These are phyloP conservation scores for Saccharomycopsis fodiens DNA, from an alignment of 805 yeast species.

Conservation along the genomic window DNA sequence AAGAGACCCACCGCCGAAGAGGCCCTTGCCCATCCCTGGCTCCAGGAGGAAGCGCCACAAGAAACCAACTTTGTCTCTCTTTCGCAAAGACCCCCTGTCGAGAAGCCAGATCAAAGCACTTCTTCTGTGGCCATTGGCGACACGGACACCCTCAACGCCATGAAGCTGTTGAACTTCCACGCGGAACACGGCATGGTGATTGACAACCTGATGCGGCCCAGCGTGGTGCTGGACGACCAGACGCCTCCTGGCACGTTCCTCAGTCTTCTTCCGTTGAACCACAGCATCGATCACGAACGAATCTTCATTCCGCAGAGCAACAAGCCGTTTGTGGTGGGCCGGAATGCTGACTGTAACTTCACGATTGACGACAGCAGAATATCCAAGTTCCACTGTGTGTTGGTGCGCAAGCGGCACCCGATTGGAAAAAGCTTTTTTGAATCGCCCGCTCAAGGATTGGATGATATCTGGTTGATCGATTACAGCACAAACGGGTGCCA, in stretches of 20 bases:
- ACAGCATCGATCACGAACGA: conserved; percentile 38
- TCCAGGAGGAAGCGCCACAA: conserved; percentile 26
- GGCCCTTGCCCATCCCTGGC: conserved; percentile 81
- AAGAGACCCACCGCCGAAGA: conserved; percentile 64
- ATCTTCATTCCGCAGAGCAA: conserved; percentile 61
- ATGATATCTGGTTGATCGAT: conserved; percentile 76
- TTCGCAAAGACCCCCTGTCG: background rate
- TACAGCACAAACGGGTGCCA: conserved; percentile 73
- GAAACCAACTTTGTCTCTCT: background rate
- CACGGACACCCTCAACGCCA: background rate
- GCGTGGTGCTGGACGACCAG: conserved; percentile 2
- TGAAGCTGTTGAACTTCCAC: background rate
- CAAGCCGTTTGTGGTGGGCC: conserved; percentile 65
- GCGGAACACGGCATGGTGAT: background rate
- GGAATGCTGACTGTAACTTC: conserved; percentile 56
- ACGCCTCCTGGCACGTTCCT: conserved; percentile 48
- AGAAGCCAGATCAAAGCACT: background rate
- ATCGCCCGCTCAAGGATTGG: conserved; percentile 66
- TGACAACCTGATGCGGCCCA: background rate
- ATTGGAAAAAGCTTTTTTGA: conserved; percentile 45
- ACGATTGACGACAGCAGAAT: conserved; percentile 64
- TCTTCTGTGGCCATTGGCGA: background rate
- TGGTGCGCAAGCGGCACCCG: conserved; percentile 57
- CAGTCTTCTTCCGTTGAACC: conserved; percentile 43
- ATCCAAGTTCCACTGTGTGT: conserved; percentile 76